phyloP scores from a whole-genome alignment of 257 asterid genomes.

The Haberlea rhodopensis region DNA sequence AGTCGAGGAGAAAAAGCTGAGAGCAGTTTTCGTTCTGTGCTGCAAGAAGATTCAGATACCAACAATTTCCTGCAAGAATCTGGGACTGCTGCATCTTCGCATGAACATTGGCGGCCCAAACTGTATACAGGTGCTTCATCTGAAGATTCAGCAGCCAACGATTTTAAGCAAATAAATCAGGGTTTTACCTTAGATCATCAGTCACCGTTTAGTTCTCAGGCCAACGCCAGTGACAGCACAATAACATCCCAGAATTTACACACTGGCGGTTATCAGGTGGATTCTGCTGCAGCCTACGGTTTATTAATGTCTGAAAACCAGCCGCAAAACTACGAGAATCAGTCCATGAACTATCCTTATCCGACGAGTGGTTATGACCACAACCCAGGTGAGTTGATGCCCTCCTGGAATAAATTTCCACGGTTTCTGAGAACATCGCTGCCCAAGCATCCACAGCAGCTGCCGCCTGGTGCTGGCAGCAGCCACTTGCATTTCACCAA shows the following conservation, averaged over 20 bases:
- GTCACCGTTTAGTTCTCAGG: slow-evolving; percentile 41
- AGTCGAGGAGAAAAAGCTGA: slow-evolving; percentile 51
- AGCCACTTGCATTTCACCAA: slow-evolving; percentile 68
- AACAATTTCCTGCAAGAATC: slow-evolving; percentile 49
- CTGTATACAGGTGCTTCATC: slow-evolving; percentile 31
- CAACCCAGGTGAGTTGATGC: slow-evolving; percentile 27
- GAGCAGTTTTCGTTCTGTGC: slow-evolving; percentile 41
- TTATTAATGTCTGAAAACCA: slow-evolving; percentile 47
- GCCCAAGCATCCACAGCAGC: slow-evolving; percentile 40
- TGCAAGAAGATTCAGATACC: slow-evolving; percentile 43
- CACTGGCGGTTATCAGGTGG: slow-evolving; percentile 44
- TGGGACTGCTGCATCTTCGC: slow-evolving; percentile 29
- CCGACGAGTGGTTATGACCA: slow-evolving; percentile 34
- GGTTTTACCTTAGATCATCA: slow-evolving; percentile 51
- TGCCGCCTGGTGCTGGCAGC: slow-evolving; percentile 19
- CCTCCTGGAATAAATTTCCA: slow-evolving; percentile 54
- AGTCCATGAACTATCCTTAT: slow-evolving; percentile 36
- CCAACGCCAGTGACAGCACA: slow-evolving; percentile 40
- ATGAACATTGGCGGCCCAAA: slow-evolving; percentile 56
- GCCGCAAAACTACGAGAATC: slow-evolving; percentile 28
- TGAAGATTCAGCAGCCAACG: slow-evolving; percentile 34
- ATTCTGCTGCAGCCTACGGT: slow-evolving; percentile 47
- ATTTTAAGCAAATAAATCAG: slow-evolving; percentile 41
- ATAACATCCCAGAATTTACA: slow-evolving; percentile 38
- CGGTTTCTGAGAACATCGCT: slow-evolving; percentile 50